Evolutionary conservation across 495 filamentous ascomycete species (phyloP).

Genomic region (Aspergillus steynii): DNA sequence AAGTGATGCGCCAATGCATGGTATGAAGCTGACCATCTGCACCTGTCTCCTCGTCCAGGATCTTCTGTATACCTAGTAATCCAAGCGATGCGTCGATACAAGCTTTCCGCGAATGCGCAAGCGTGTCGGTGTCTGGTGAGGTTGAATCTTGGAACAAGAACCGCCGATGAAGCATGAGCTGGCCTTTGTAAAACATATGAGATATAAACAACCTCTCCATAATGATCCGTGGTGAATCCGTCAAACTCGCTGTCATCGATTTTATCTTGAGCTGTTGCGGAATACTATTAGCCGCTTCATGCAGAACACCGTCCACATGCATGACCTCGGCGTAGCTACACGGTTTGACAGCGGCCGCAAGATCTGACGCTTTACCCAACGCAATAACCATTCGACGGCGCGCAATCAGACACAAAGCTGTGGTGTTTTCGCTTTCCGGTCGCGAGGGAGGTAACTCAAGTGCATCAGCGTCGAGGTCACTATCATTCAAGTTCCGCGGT

Average conservation of each 20-base stretch:
- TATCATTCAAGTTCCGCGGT: conserved; percentile 34
- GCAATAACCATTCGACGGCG: conserved; percentile 32
- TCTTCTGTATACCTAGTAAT: conserved; percentile 21
- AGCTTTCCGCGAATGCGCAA: conserved; percentile 21
- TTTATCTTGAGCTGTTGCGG: conserved; percentile 31
- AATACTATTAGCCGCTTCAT: conserved; percentile 26
- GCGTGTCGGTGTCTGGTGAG: conserved; percentile 16
- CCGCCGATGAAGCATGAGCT: conserved; percentile 38
- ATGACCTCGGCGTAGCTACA: conserved; percentile 37
- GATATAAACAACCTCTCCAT: conserved; percentile 34
- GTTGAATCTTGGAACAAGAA: conserved; percentile 27
- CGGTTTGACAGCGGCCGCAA: conserved; percentile 26
- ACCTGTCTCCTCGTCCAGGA: conserved; percentile 30
- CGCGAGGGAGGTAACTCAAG: conserved; percentile 28
- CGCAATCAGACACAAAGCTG: conserved; percentile 31
- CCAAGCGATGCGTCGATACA: conserved; percentile 26
- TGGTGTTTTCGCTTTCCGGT: conserved; percentile 33
- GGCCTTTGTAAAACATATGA: conserved; percentile 36
- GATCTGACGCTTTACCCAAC: conserved; percentile 32
- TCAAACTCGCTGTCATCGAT: conserved; percentile 34
- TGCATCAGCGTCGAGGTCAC: conserved; percentile 32
- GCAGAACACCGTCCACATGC: conserved; percentile 33
- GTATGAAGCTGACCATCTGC: conserved; percentile 27
- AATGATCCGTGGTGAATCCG: conserved; percentile 39
- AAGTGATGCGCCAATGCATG: conserved; percentile 26